phyloP scores from a whole-genome alignment of 2,329 filamentous ascomycete genomes.

The Geosmithia putterillii region DNA sequence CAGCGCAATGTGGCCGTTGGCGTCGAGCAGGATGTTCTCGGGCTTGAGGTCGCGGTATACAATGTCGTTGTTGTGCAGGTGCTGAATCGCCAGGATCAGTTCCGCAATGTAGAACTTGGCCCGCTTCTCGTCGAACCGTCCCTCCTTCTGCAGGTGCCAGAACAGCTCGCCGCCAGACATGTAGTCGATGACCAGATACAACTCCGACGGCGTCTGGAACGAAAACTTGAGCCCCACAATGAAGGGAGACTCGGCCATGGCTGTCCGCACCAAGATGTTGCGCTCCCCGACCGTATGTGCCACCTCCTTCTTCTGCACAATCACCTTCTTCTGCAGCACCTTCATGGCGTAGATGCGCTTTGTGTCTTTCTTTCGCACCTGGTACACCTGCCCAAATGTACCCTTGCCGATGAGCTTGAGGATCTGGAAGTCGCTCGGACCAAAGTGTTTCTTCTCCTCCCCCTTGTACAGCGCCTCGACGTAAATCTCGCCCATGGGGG shows the following conservation, averaged over 20 bases:
- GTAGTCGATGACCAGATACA: slow-evolving; percentile 98
- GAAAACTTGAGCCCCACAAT: slow-evolving; percentile 98
- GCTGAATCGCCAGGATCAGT: slow-evolving; percentile 86
- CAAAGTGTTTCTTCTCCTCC: slow-evolving; percentile 81
- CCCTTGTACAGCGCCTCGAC: slow-evolving; percentile 78
- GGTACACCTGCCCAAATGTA: slow-evolving; percentile 96
- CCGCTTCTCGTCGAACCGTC: slow-evolving; percentile 83
- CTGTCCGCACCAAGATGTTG: slow-evolving; percentile 93
- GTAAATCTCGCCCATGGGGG: slow-evolving; percentile 76
- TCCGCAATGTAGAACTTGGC: slow-evolving; percentile 99
- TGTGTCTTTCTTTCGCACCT: slow-evolving; percentile 95
- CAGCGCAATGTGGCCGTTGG: slow-evolving; percentile 93
- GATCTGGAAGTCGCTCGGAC: slow-evolving; percentile 91
- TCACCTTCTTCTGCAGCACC: slow-evolving; percentile 97
- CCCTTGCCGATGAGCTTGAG: slow-evolving; percentile 95
- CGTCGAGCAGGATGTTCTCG: slow-evolving; percentile 92
- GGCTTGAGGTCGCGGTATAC: slow-evolving; percentile 97
- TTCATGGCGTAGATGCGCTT: slow-evolving; percentile 98
- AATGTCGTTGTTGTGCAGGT: slow-evolving; percentile 93
- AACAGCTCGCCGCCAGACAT: slow-evolving; percentile 98
- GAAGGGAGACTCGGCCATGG: slow-evolving; percentile 90
- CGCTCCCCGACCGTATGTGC: slow-evolving; percentile 93
- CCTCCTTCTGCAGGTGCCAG: slow-evolving; percentile 97
- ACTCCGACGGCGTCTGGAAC: slow-evolving; percentile 91
- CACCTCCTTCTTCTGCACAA: slow-evolving; percentile 99